phyloP scores from a whole-genome alignment of 2,329 filamentous ascomycete species.

The Cladophialophora yegresii region DNA sequence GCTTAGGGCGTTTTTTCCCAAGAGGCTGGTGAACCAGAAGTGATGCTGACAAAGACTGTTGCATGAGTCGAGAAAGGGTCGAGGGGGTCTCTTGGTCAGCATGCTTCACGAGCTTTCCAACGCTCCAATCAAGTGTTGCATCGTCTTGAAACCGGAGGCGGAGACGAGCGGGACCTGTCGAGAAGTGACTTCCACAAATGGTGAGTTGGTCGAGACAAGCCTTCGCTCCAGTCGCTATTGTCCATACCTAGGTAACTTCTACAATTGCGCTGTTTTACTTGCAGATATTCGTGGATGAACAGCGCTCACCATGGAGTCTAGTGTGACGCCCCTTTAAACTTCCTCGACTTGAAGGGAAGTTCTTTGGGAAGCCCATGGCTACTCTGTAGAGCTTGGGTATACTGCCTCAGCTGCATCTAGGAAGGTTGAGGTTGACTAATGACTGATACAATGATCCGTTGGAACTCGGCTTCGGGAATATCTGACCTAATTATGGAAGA shows the following conservation, averaged over 20 bases:
- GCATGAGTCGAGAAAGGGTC: neutral
- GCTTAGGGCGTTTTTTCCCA: slow-evolving; percentile 12
- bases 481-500: neutral
- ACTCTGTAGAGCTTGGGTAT: neutral
- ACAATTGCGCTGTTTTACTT: too few relatives aligned
- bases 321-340: too few relatives aligned
- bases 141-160: neutral
- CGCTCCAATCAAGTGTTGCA: neutral
- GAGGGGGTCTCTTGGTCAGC: neutral
- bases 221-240: neutral
- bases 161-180: neutral
- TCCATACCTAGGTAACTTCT: neutral
- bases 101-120: neutral
- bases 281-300: too few relatives aligned
- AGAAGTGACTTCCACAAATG: neutral
- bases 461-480: neutral
- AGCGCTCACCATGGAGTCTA: too few relatives aligned
- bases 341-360: too few relatives aligned
- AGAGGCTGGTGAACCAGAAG: neutral
- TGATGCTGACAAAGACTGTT: neutral
- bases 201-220: neutral
- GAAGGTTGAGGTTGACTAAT: neutral
- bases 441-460: neutral
- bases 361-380: too few relatives aligned
- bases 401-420: neutral